These are phyloP conservation scores for Alliaria petiolata DNA, from an alignment of 345 rosid genomes.

Conservation along the genomic window DNA sequence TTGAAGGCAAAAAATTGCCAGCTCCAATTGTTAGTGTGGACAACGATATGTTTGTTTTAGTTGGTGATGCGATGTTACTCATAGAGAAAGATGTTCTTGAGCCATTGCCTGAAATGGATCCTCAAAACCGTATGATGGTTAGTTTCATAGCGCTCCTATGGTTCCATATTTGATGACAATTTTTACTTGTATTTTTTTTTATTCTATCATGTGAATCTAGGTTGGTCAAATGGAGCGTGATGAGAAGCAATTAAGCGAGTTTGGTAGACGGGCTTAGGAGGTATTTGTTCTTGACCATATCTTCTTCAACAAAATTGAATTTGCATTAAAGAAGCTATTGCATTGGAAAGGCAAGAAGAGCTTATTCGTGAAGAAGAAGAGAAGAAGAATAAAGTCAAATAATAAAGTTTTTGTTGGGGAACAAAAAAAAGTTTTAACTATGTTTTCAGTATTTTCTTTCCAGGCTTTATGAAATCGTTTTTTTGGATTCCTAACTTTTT, in stretches of 20 bases:
- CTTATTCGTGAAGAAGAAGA: slow-evolving; percentile 93
- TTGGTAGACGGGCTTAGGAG: slow-evolving; percentile 85
- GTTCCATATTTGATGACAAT: too few species aligned
- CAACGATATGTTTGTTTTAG: slow-evolving; percentile 71
- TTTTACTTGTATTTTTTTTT: background rate
- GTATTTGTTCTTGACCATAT: slow-evolving; percentile 84
- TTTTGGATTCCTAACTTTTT: too few species aligned
- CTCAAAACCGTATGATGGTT: slow-evolving; percentile 77
- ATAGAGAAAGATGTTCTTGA: slow-evolving; percentile 77
- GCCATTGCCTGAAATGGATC: slow-evolving; percentile 79
- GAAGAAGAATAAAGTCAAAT: slow-evolving; percentile 39
- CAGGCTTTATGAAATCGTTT: too few species aligned
- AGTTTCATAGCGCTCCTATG: slow-evolving; percentile 12
- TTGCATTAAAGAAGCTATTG: slow-evolving; percentile 90
- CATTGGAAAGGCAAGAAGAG: slow-evolving; percentile 85
- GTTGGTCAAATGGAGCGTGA: slow-evolving; percentile 69
- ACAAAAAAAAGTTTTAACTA: too few species aligned
- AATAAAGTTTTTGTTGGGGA: too few species aligned
- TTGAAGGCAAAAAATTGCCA: slow-evolving; percentile 57
- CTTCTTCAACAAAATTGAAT: slow-evolving; percentile 83
- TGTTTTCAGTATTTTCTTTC: too few species aligned
- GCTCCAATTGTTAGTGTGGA: slow-evolving; percentile 69
- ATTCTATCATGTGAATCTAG: slow-evolving; percentile 30
- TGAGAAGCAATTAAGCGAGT: slow-evolving; percentile 82
- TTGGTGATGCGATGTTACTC: slow-evolving; percentile 67